Percentiles rank a stretch among this genome's conserved stretches.
Conservation (phyloP, 2,329 filamentous ascomycete genomes). For the Chrysoporthe cubensis region DNA sequence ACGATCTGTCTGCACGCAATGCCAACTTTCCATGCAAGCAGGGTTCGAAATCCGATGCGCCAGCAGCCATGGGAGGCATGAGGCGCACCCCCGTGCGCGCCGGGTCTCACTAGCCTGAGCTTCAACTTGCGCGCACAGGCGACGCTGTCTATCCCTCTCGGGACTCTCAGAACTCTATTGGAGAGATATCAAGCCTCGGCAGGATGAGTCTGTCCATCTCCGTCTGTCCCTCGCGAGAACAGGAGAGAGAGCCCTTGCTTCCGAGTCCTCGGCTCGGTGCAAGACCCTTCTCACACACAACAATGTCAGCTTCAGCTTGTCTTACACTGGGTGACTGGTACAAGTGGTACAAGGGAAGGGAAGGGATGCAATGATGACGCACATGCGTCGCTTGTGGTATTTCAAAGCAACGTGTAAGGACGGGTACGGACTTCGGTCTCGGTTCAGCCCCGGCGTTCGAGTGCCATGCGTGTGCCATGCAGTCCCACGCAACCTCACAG, state of each 20-base stretch:
- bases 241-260: neutral
- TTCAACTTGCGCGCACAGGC: too few relatives aligned
- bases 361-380: neutral
- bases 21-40: neutral
- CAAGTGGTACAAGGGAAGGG: neutral
- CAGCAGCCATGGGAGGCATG: too few relatives aligned
- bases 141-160: too few relatives aligned
- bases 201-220: too few relatives aligned
- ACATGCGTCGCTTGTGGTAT: neutral
- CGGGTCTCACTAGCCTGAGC: too few relatives aligned
- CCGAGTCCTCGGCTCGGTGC: neutral
- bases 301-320: too few relatives aligned
- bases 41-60: too few relatives aligned
- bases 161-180: too few relatives aligned
- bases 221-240: neutral
- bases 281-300: slow-evolving; percentile 14
- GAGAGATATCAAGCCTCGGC: too few relatives aligned
- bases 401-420: neutral
- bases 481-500: slow-evolving; percentile 10
- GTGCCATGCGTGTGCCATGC: neutral
- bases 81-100: too few relatives aligned
- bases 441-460: neutral
- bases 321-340: too few relatives aligned
- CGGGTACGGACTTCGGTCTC: slow-evolving; percentile 5
- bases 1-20: too few relatives aligned